A percentile compares a stretch with the other conserved stretches of the same genome.
phyloP scores from a whole-genome alignment of 345 rosid species.

The Stellera chamaejasme region DNA sequence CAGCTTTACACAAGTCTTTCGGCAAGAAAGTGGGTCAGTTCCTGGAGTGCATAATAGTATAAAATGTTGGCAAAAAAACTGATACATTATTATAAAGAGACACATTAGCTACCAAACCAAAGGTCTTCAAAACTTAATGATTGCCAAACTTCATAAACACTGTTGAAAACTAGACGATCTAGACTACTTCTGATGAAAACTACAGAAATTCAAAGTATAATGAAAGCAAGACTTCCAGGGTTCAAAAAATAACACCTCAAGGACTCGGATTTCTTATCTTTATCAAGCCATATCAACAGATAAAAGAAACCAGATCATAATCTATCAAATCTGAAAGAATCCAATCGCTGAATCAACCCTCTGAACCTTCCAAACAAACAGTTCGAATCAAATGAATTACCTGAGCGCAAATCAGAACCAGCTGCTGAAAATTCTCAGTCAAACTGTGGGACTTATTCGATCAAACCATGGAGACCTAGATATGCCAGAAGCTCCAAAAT shows the following conservation, averaged over 20 bases:
- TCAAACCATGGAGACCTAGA: slow-evolving; percentile 18
- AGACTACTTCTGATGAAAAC: too few relatives aligned
- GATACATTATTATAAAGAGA: not conserved
- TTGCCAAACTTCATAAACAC: not conserved
- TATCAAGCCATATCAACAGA: too few relatives aligned
- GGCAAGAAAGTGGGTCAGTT: slow-evolving; percentile 11
- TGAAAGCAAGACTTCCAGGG: too few relatives aligned
- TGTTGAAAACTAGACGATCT: too few relatives aligned
- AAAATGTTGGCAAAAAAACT: not conserved
- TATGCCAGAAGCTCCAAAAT: not conserved
- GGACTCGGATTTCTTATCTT: too few relatives aligned
- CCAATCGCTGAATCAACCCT: too few relatives aligned
- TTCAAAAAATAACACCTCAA: too few relatives aligned
- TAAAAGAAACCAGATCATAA: too few relatives aligned
- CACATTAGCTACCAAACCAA: not conserved
- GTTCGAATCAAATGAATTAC: slow-evolving; percentile 3
- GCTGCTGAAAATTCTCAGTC: slow-evolving; percentile 8
- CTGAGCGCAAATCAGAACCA: slow-evolving; percentile 13
- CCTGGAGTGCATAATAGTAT: not conserved
- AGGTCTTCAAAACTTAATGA: not conserved
- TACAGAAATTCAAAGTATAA: too few relatives aligned
- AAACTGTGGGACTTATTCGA: slow-evolving; percentile 8
- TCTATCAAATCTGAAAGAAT: too few relatives aligned
- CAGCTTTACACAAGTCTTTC: slow-evolving; percentile 3
- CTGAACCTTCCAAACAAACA: too few relatives aligned